phyloP scores from a whole-genome alignment of 129 eudicot genomes.

The Centaurea solstitialis region DNA sequence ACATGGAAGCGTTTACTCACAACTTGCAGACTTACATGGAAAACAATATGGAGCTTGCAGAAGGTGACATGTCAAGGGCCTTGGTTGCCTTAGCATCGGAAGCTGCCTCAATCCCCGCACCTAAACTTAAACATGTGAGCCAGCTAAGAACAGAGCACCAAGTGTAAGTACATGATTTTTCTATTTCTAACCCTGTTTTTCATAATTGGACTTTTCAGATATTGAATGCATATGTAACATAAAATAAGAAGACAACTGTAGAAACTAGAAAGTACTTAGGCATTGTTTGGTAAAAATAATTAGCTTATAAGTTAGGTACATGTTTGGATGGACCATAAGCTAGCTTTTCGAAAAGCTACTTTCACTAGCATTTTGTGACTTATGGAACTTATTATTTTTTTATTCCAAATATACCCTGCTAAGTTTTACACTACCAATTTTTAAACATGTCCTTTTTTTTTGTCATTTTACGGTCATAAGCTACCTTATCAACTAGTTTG shows the following conservation, averaged over 20 bases:
- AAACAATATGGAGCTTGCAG: conserved; percentile 62
- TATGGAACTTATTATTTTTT: no score
- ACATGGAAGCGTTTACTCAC: conserved; percentile 77
- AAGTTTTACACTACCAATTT: no score
- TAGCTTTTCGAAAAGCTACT: no score
- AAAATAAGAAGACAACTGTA: neutral
- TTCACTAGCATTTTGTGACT: no score
- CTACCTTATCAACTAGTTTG: no score
- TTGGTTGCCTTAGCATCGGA: conserved; percentile 85
- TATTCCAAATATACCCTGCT: no score
- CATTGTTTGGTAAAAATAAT: no score
- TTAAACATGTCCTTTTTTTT: no score
- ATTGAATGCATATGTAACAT: neutral
- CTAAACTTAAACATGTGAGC: conserved; percentile 87
- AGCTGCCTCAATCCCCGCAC: conserved; percentile 90
- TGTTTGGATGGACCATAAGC: no score
- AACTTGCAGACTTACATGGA: conserved; percentile 66
- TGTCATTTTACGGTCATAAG: no score
- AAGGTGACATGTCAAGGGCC: conserved; percentile 77
- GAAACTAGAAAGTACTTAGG: neutral
- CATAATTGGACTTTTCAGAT: neutral
- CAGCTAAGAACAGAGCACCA: conserved; percentile 96
- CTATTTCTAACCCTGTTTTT: neutral
- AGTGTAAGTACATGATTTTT: conserved; percentile 69
- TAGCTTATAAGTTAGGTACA: no score